Evolutionary conservation across 2,329 filamentous ascomycete species (phyloP).

Genomic region (Pyrenochaeta sp.): DNA sequence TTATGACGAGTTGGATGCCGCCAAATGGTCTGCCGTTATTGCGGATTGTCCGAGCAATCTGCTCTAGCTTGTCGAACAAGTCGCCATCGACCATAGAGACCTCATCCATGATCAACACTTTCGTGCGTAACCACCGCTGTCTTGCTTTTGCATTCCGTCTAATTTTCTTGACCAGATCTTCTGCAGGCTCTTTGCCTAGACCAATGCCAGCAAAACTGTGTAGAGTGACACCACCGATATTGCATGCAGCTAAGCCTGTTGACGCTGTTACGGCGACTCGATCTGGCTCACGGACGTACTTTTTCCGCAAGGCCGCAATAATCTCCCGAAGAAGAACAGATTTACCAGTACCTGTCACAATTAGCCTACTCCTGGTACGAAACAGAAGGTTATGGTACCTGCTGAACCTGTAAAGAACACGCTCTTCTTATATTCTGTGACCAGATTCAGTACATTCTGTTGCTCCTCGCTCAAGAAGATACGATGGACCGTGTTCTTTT

Average conservation of each 20-base stretch:
- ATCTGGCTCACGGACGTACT: slow-evolving; percentile 79
- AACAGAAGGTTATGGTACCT: slow-evolving; percentile 54
- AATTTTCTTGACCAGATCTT: slow-evolving; percentile 87
- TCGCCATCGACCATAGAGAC: slow-evolving; percentile 99
- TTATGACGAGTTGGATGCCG: slow-evolving; percentile 94
- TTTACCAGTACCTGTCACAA: slow-evolving; percentile 77
- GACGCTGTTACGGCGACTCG: slow-evolving; percentile 93
- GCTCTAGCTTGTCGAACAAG: slow-evolving; percentile 93
- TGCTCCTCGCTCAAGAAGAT: slow-evolving; percentile 88
- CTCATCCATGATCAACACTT: slow-evolving; percentile 89
- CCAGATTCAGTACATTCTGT: slow-evolving; percentile 80
- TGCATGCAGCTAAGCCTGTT: slow-evolving; percentile 93
- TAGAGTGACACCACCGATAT: slow-evolving; percentile 93
- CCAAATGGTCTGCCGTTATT: slow-evolving; percentile 95
- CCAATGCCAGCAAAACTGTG: slow-evolving; percentile 98
- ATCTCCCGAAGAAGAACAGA: slow-evolving; percentile 95
- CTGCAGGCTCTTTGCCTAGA: slow-evolving; percentile 86
- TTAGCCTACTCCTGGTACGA: slow-evolving; percentile 2
- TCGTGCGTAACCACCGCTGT: slow-evolving; percentile 86
- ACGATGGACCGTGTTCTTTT: slow-evolving; percentile 58
- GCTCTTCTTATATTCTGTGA: slow-evolving; percentile 81
- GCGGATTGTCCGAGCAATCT: slow-evolving; percentile 82
- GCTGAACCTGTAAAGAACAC: slow-evolving; percentile 99
- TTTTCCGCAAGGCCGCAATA: slow-evolving; percentile 80
- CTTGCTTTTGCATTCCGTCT: slow-evolving; percentile 87